Percentiles rank a stretch among this genome's conserved stretches.
Evolutionary conservation across 805 yeast genomes (phyloP).

Genomic region (Metschnikowia similis): DNA sequence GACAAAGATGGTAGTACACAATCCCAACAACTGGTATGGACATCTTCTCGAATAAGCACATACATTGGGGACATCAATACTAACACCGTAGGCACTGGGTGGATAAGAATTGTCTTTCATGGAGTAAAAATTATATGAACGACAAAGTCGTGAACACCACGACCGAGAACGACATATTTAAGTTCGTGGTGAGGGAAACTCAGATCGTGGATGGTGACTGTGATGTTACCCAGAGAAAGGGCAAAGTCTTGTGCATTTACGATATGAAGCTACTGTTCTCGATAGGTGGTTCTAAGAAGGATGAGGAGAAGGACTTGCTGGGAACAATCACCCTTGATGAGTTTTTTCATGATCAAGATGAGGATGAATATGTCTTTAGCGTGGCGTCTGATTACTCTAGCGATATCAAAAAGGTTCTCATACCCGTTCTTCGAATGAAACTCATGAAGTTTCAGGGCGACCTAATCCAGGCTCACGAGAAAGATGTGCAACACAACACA

Average conservation of each 20-base stretch:
- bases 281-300: conserved; percentile 32
- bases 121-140: conserved; percentile 53
- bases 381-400: conserved; percentile 36
- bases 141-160: conserved; percentile 31
- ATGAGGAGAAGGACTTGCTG: conserved; percentile 31
- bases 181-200: conserved; percentile 35
- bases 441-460: conserved; percentile 60
- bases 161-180: conserved; percentile 22
- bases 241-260: conserved; percentile 70
- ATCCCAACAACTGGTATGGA: conserved; percentile 65
- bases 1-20: conserved; percentile 55
- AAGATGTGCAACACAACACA: conserved; percentile 52
- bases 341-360: conserved; percentile 73
- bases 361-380: conserved; percentile 56
- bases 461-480: conserved; percentile 57
- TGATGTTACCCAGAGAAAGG: conserved; percentile 80
- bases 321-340: conserved; percentile 57
- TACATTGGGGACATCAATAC: conserved; percentile 6
- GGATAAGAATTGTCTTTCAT: conserved; percentile 61
- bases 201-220: conserved; percentile 61
- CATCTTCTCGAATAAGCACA: neutral
- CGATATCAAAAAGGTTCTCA: conserved; percentile 43
- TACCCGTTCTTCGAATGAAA: conserved; percentile 48
- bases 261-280: conserved; percentile 56
- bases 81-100: conserved; percentile 60